Conservation (phyloP, 2,329 filamentous ascomycete genomes). For the Phaeomoniella chlamydospora region DNA sequence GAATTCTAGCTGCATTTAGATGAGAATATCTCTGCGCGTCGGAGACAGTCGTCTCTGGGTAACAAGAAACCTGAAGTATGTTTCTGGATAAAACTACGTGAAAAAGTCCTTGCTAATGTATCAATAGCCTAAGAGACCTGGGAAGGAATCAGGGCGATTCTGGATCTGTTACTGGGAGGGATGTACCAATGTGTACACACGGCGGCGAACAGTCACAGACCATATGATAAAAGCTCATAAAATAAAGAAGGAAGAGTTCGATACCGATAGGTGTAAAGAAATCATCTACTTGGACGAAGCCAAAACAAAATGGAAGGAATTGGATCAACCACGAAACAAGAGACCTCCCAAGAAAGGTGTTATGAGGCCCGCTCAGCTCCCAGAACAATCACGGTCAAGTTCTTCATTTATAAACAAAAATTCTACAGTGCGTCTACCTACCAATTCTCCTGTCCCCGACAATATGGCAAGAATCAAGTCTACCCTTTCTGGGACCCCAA, state of each 20-base stretch:
- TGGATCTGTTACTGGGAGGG: not conserved
- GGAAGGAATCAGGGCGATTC: not conserved
- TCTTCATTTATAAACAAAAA: not conserved
- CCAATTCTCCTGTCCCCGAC: not conserved
- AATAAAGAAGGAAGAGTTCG: not conserved
- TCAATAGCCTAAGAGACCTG: not conserved
- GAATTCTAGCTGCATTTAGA: too few species aligned
- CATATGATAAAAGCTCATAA: not conserved
- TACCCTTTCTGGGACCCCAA: not conserved
- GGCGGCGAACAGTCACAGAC: not conserved
- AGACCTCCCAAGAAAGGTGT: not conserved
- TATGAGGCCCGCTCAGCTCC: not conserved
- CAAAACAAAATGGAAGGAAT: not conserved
- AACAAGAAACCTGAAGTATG: not conserved
- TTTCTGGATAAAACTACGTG: not conserved
- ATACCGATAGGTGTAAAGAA: not conserved
- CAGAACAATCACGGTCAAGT: not conserved
- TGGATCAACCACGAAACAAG: not conserved
- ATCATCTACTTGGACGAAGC: not conserved
- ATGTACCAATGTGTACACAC: not conserved
- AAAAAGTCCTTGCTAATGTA: not conserved
- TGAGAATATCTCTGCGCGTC: too few species aligned
- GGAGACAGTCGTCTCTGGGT: not conserved
- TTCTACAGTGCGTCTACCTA: not conserved
- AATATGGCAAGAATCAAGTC: not conserved